A percentile compares a stretch with the other conserved stretches of the same genome.
Evolutionary conservation across 345 rosid species (phyloP).

Genomic region (Brassica nigra): DNA sequence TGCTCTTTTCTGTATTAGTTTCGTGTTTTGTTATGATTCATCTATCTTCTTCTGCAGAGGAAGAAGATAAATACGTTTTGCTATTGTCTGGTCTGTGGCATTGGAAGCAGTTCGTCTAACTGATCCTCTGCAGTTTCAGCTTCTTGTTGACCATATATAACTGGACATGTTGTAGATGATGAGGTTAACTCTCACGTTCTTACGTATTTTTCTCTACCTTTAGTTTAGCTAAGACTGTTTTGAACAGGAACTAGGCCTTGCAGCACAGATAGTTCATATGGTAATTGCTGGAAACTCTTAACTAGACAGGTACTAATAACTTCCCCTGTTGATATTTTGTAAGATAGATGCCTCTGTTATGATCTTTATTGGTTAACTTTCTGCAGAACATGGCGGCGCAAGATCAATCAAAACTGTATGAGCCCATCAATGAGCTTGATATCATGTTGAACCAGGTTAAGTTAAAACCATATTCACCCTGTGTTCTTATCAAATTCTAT

Average conservation of each 20-base stretch:
- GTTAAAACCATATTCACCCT: background rate
- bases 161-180: too few species aligned
- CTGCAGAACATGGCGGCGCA: background rate
- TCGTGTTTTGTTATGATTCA: background rate
- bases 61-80: too few species aligned
- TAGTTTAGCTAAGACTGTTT: background rate
- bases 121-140: too few species aligned
- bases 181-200: too few species aligned
- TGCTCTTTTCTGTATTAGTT: conserved; percentile 1
- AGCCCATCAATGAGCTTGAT: background rate
- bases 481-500: background rate
- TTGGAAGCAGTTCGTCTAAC: too few species aligned
- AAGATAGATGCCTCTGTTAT: background rate
- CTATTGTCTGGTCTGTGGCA: too few species aligned
- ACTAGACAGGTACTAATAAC: too few species aligned
- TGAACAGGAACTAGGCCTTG: background rate
- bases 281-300: background rate
- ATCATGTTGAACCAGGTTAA: background rate
- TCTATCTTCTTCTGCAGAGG: too few species aligned
- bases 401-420: background rate
- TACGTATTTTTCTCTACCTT: too few species aligned
- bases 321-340: too few species aligned
- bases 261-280: background rate
- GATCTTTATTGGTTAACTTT: background rate
- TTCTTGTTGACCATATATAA: too few species aligned